phyloP scores from a whole-genome alignment of 176 grass and related monocot species.

The Puccinellia tenuiflora region DNA sequence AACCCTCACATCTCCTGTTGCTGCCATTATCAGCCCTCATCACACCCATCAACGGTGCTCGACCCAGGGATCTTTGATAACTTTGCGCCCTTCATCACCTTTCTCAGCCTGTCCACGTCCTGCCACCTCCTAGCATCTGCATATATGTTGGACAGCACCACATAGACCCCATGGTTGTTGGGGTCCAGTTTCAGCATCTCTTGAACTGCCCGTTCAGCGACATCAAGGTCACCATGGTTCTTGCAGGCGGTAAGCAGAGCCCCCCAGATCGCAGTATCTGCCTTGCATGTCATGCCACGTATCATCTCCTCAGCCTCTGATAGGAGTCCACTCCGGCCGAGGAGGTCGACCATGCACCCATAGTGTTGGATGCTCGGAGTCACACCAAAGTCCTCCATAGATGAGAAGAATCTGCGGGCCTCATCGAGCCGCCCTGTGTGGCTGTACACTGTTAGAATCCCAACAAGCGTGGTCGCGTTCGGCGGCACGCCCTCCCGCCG shows the following conservation, averaged over 20 bases:
- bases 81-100: neutral
- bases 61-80: neutral
- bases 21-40: neutral
- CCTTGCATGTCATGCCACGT: constrained; percentile 1
- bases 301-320: neutral
- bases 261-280: neutral
- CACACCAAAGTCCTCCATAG: neutral
- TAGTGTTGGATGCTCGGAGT: neutral
- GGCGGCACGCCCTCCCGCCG: neutral
- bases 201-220: neutral
- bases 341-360: constrained; percentile 3
- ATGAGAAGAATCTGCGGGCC: neutral
- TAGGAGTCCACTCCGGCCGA: neutral
- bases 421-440: neutral
- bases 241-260: constrained; percentile 14
- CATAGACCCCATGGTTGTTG: neutral
- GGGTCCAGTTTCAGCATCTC: constrained; percentile 5
- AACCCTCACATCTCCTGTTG: neutral
- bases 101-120: neutral
- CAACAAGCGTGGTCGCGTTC: neutral
- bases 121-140: constrained; percentile 1
- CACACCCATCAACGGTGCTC: neutral
- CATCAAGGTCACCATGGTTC: neutral
- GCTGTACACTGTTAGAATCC: neutral
- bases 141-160: constrained; percentile 9